A percentile compares a stretch with the other conserved stretches of the same genome.
phyloP scores from a whole-genome alignment of 768 basidiomycete genomes.

The Lactarius psammicola region DNA sequence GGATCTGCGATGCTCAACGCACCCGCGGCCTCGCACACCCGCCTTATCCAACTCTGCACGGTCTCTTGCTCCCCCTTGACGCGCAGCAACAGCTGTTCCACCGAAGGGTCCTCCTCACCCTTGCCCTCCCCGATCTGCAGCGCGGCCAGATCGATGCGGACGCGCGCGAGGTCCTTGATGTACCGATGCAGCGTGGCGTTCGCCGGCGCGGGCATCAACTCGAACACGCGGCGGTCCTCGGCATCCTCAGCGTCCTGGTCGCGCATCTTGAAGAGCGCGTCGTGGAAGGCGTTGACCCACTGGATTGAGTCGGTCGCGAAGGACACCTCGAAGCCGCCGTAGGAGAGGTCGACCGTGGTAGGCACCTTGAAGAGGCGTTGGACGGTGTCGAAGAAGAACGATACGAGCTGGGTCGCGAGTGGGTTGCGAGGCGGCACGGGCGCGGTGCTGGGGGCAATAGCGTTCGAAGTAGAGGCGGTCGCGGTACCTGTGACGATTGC shows the following conservation, averaged over 20 bases:
- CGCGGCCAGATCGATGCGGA: constrained; percentile 11
- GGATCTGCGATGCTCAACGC: constrained; percentile 21
- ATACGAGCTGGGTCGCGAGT: constrained; percentile 14
- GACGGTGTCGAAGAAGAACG: constrained; percentile 18
- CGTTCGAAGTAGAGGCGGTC: not conserved
- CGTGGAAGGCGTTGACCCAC: not conserved
- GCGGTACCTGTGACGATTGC: not conserved
- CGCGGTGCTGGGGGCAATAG: not conserved
- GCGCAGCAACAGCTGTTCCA: constrained; percentile 6
- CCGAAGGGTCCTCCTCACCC: not conserved
- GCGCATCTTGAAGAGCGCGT: not conserved
- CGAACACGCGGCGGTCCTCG: not conserved
- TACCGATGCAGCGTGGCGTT: constrained; percentile 18
- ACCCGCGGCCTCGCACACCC: constrained; percentile 13
- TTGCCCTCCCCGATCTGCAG: constrained; percentile 5
- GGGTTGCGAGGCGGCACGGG: not conserved
- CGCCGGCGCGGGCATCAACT: constrained; percentile 13
- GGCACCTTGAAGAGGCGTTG: constrained; percentile 16
- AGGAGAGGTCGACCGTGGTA: constrained; percentile 16
- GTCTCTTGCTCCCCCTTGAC: constrained; percentile 18
- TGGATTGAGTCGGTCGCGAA: constrained; percentile 12
- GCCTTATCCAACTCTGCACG: constrained; percentile 9
- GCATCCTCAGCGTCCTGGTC: too few relatives aligned
- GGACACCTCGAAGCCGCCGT: constrained; percentile 20
- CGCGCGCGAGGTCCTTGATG: constrained; percentile 18